Conservation (phyloP, 805 yeast genomes). For the Kuraishia floccosa region DNA sequence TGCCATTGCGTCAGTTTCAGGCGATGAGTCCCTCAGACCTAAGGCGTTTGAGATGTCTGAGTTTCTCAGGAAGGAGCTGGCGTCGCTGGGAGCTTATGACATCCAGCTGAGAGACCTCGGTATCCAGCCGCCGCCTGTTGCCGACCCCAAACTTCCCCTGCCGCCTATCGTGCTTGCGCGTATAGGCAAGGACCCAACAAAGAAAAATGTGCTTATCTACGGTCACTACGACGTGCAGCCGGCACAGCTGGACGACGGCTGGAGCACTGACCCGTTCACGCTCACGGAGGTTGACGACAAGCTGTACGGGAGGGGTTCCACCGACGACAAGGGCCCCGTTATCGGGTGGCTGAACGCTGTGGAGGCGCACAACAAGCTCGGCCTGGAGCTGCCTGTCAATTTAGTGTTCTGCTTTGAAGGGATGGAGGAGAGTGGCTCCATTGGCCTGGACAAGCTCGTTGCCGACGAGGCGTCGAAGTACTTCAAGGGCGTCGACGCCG, state of each 20-base stretch:
- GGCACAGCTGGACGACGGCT: conserved; percentile 84
- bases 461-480: conserved; percentile 66
- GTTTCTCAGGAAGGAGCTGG: conserved; percentile 62
- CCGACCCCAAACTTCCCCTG: conserved; percentile 49
- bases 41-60: conserved; percentile 85
- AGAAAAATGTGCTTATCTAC: conserved; percentile 84
- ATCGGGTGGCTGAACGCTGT: conserved; percentile 92
- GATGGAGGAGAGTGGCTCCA: conserved; percentile 97
- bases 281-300: conserved; percentile 59
- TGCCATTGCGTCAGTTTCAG: conserved; percentile 89
- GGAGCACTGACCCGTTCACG: conserved; percentile 87
- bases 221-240: conserved; percentile 99
- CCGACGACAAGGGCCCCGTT: conserved; percentile 98
- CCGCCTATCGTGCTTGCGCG: conserved; percentile 95
- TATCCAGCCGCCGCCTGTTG: conserved; percentile 85
- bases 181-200: conserved; percentile 68
- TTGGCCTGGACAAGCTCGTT: conserved; percentile 81
- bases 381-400: conserved; percentile 87
- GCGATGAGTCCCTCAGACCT: conserved; percentile 82
- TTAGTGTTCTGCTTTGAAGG: conserved; percentile 92
- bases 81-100: conserved; percentile 66
- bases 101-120: conserved; percentile 79
- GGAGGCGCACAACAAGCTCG: conserved; percentile 81
- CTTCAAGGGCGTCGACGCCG: conserved; percentile 86
- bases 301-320: conserved; percentile 86